Evolutionary conservation across 1,284 basidiomycete genomes (phyloP).

Genomic region (Apiotrichum domesticum): DNA sequence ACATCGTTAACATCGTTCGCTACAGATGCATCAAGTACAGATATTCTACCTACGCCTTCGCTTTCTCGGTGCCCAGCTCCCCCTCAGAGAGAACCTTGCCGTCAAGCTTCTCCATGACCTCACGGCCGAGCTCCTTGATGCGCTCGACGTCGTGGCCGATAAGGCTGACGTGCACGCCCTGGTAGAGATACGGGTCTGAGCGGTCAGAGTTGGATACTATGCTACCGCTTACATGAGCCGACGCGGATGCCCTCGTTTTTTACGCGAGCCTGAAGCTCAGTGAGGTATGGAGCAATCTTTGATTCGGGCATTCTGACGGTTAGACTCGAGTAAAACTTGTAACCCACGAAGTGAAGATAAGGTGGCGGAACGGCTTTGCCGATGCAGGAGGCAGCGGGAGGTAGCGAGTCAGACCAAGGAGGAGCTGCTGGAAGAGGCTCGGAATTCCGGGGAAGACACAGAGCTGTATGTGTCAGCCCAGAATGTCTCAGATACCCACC

Average conservation of each 20-base stretch:
- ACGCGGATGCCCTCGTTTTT: slow-evolving; percentile 71
- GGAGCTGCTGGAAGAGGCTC: slow-evolving; percentile 70
- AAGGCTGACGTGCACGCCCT: slow-evolving; percentile 59
- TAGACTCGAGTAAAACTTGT: not conserved
- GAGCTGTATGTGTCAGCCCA: slow-evolving; percentile 45
- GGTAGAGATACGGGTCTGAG: slow-evolving; percentile 55
- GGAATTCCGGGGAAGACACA: slow-evolving; percentile 91
- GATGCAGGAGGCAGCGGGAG: slow-evolving; percentile 66
- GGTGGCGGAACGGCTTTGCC: slow-evolving; percentile 65
- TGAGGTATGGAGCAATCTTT: slow-evolving; percentile 81
- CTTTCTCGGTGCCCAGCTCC: slow-evolving; percentile 41
- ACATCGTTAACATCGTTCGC: too few species aligned
- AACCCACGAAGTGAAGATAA: slow-evolving; percentile 68
- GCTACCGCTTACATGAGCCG: slow-evolving; percentile 57
- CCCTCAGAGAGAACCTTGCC: slow-evolving; percentile 50
- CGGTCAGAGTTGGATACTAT: not conserved
- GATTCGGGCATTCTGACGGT: slow-evolving; percentile 67
- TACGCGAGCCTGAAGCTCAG: slow-evolving; percentile 66
- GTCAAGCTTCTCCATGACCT: slow-evolving; percentile 52
- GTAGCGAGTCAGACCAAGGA: slow-evolving; percentile 64
- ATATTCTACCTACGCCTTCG: slow-evolving; percentile 16
- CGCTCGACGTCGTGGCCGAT: slow-evolving; percentile 64
- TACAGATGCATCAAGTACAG: not conserved
- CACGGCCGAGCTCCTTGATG: slow-evolving; percentile 57
- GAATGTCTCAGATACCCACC: slow-evolving; percentile 22